These are phyloP conservation scores for Durusdinium trenchii DNA, from an alignment of 73 alveolate genomes.

Conservation along the genomic window DNA sequence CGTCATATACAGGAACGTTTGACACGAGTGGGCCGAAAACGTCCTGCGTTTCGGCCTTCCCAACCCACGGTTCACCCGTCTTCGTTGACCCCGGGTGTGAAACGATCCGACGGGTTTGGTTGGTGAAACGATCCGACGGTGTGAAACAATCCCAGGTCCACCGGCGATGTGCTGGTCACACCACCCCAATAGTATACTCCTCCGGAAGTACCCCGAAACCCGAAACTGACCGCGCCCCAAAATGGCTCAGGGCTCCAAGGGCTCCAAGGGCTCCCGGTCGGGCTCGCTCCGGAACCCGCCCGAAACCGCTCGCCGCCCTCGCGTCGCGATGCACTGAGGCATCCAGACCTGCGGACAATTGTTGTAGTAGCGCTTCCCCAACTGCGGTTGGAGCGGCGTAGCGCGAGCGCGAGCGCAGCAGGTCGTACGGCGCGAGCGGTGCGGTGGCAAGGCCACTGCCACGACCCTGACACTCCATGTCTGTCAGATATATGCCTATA, in stretches of 20 bases:
- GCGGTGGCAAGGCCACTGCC: background rate
- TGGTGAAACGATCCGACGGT: no score
- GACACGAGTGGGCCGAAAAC: no score
- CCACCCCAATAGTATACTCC: no score
- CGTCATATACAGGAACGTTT: no score
- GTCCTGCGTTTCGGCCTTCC: no score
- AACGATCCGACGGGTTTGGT: no score
- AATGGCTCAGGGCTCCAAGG: background rate
- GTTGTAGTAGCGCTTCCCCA: constrained; percentile 50
- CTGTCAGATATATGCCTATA: no score
- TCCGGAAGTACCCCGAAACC: background rate
- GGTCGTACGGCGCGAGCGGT: background rate
- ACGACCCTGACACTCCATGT: background rate
- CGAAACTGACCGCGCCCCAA: background rate
- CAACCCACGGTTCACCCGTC: no score
- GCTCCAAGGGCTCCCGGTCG: background rate
- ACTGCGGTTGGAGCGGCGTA: background rate
- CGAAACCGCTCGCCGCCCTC: background rate
- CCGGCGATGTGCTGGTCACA: no score
- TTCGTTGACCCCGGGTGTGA: no score
- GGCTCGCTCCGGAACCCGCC: no score
- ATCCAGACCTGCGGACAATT: constrained; percentile 37
- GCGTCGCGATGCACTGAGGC: background rate
- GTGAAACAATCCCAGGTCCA: no score
- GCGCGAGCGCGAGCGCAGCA: background rate